Evolutionary conservation across 768 basidiomycete genomes (phyloP).

Genomic region (Lyophyllum shimeji): DNA sequence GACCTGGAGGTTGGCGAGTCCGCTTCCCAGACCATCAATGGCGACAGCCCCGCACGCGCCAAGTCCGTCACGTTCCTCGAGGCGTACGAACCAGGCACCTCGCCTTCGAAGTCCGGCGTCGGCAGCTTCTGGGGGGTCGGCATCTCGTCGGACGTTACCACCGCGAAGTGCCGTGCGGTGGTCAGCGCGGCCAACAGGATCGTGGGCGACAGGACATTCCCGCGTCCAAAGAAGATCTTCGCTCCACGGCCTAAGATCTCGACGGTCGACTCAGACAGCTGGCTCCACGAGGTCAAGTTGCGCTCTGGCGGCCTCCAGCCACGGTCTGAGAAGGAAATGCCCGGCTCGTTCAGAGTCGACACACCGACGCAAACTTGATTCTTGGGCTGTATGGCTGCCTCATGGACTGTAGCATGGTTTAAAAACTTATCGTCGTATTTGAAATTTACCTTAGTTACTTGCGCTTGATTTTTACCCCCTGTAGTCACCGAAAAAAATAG

Average conservation of each 20-base stretch:
- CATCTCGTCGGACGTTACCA: slow-evolving; percentile 70
- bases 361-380: slow-evolving; percentile 7
- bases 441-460: too few relatives aligned
- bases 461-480: too few relatives aligned
- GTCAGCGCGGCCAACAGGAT: slow-evolving; percentile 70
- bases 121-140: slow-evolving; percentile 68
- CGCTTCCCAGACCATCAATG: slow-evolving; percentile 65
- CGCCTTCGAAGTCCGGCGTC: slow-evolving; percentile 52
- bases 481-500: too few relatives aligned
- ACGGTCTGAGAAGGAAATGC: slow-evolving; percentile 10
- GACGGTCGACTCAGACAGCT: slow-evolving; percentile 14
- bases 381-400: not conserved
- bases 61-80: slow-evolving; percentile 80
- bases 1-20: slow-evolving; percentile 71
- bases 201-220: slow-evolving; percentile 51
- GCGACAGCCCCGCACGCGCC: slow-evolving; percentile 23
- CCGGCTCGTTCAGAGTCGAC: slow-evolving; percentile 9
- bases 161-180: slow-evolving; percentile 71
- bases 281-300: slow-evolving; percentile 22
- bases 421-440: too few relatives aligned
- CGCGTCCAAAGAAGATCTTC: slow-evolving; percentile 30
- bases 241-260: slow-evolving; percentile 15
- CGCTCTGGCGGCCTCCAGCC: slow-evolving; percentile 19
- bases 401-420: not conserved
- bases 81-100: slow-evolving; percentile 50